Evolutionary conservation across 345 rosid genomes (phyloP).

Genomic region (Moricandia arvensis): DNA sequence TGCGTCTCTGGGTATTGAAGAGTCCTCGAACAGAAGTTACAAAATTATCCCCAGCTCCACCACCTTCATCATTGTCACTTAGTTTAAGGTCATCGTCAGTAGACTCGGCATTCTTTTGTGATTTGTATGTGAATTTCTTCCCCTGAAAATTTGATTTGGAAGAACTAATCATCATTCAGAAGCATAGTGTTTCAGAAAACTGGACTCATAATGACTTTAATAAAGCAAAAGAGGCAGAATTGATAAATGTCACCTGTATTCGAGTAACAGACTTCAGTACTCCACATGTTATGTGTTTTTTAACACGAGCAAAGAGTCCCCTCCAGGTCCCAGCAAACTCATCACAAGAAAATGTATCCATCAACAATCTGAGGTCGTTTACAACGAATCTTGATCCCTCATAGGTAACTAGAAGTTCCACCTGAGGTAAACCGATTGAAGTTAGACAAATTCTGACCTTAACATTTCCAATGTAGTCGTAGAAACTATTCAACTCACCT

Average conservation of each 20-base stretch:
- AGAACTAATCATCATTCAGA: background rate
- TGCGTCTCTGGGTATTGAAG: conserved; percentile 84
- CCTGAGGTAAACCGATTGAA: conserved; percentile 44
- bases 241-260: conserved; percentile 65
- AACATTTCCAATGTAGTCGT: background rate
- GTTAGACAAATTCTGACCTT: background rate
- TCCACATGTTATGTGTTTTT: conserved; percentile 98
- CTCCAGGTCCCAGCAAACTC: conserved; percentile 98
- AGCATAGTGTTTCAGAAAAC: background rate
- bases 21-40: conserved; percentile 87
- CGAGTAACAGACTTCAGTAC: conserved; percentile 94
- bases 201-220: too few species aligned
- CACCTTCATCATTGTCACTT: conserved; percentile 50
- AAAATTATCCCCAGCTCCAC: conserved; percentile 97
- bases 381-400: conserved; percentile 94
- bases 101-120: conserved; percentile 53
- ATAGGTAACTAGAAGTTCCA: conserved; percentile 83
- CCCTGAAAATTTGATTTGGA: conserved; percentile 48
- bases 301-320: conserved; percentile 88
- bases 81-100: conserved; percentile 56
- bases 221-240: too few species aligned
- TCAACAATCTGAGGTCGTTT: conserved; percentile 87
- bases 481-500: conserved; percentile 48
- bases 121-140: conserved; percentile 85
- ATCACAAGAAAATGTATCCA: conserved; percentile 85